These are phyloP conservation scores for Talaromyces ruber DNA, from an alignment of 495 filamentous ascomycete genomes.

Conservation along the genomic window DNA sequence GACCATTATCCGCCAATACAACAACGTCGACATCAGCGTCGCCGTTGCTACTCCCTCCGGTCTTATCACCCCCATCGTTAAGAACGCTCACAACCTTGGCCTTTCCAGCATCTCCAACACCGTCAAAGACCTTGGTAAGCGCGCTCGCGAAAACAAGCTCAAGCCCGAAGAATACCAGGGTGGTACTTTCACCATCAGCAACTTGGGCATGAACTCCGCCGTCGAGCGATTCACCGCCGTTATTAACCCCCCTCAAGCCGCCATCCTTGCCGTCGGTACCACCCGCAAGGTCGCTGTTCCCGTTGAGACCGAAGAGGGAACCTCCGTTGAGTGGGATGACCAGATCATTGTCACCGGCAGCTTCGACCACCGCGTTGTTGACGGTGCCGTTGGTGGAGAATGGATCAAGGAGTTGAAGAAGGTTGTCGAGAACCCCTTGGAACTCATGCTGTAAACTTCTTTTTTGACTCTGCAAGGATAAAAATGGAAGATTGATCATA, in stretches of 20 bases:
- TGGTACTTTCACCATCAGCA: constrained; percentile 97
- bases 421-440: constrained; percentile 92
- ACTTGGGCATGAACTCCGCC: constrained; percentile 99
- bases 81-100: constrained; percentile 71
- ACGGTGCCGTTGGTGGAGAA: constrained; percentile 92
- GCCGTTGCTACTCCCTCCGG: constrained; percentile 91
- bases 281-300: constrained; percentile 90
- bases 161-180: constrained; percentile 99
- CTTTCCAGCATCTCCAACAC: constrained; percentile 77
- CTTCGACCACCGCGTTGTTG: constrained; percentile 96
- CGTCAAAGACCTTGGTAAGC: constrained; percentile 94
- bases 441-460: constrained; percentile 70
- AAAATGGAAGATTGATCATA: not conserved
- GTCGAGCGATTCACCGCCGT: constrained; percentile 98
- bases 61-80: constrained; percentile 96
- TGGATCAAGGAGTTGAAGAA: constrained; percentile 97
- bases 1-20: constrained; percentile 79
- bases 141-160: constrained; percentile 92
- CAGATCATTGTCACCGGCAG: constrained; percentile 89
- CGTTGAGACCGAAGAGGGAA: constrained; percentile 75
- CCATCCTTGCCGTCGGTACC: constrained; percentile 91
- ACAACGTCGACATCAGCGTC: constrained; percentile 82
- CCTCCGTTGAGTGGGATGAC: constrained; percentile 84
- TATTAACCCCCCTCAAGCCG: constrained; percentile 97
- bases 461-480: not conserved